Conservation (phyloP, 805 yeast genomes). For the Diddensiella santjacobensis region DNA sequence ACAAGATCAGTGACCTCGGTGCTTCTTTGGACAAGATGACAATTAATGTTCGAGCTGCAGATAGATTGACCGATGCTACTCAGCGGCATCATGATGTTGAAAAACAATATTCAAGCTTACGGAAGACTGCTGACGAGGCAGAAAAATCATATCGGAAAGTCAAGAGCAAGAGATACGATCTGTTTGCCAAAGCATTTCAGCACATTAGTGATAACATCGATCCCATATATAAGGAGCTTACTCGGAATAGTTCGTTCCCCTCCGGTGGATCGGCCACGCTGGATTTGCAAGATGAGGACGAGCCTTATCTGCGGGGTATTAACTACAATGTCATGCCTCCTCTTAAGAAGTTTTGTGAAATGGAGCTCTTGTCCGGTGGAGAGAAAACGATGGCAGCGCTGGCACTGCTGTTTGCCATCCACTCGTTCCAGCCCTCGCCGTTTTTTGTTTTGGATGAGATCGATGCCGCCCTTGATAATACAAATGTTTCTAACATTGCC, state of each 20-base stretch:
- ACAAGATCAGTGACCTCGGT: constrained; percentile 26
- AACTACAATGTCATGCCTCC: constrained; percentile 96
- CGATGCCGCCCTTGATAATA: constrained; percentile 94
- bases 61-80: constrained; percentile 67
- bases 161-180: constrained; percentile 53
- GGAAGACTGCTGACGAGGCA: constrained; percentile 55
- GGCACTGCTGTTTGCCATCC: constrained; percentile 86
- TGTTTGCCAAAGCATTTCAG: constrained; percentile 70
- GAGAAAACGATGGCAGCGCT: constrained; percentile 96
- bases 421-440: constrained; percentile 88
- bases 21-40: constrained; percentile 43
- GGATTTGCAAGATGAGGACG: constrained; percentile 82
- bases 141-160: constrained; percentile 55
- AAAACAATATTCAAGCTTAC: constrained; percentile 50
- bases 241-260: constrained; percentile 65
- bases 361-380: constrained; percentile 93
- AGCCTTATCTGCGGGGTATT: constrained; percentile 79
- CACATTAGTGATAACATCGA: constrained; percentile 73
- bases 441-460: constrained; percentile 95
- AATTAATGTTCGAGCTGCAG: constrained; percentile 81
- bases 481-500: constrained; percentile 85
- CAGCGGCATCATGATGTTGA: constrained; percentile 57
- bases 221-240: constrained; percentile 77
- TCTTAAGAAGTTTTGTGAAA: constrained; percentile 84
- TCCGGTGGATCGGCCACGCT: constrained; percentile 92